A percentile compares a stretch with the other conserved stretches of the same genome.
Evolutionary conservation across 2,329 filamentous ascomycete species (phyloP).

Genomic region (Ascochyta fabae): DNA sequence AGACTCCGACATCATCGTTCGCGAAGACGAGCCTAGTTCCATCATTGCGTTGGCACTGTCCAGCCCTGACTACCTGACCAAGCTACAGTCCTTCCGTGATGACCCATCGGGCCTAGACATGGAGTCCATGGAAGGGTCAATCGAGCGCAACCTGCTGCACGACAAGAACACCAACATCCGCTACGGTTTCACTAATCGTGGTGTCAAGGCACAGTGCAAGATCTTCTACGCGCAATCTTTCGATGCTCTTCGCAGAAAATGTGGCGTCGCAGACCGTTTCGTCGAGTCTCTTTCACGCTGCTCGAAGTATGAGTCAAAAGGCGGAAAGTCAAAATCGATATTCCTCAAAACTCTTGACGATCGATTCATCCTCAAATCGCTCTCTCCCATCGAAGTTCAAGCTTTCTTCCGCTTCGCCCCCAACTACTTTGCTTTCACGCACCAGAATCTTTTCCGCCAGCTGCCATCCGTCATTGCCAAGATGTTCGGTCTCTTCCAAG

Average conservation of each 20-base stretch:
- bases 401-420: constrained; percentile 96
- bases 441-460: constrained; percentile 89
- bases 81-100: constrained; percentile 71
- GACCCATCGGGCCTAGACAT: constrained; percentile 29
- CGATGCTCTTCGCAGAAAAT: constrained; percentile 90
- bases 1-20: constrained; percentile 94
- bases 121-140: constrained; percentile 65
- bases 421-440: constrained; percentile 97
- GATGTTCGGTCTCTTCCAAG: constrained; percentile 98
- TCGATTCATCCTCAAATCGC: constrained; percentile 87
- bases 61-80: constrained; percentile 83
- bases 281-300: constrained; percentile 94
- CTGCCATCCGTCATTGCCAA: constrained; percentile 97
- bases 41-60: constrained; percentile 91
- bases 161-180: constrained; percentile 91
- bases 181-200: constrained; percentile 92
- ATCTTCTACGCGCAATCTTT: constrained; percentile 99
- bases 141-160: constrained; percentile 85
- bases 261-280: constrained; percentile 90
- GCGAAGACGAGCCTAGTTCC: constrained; percentile 96
- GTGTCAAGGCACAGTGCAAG: constrained; percentile 96
- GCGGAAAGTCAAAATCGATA: constrained; percentile 95
- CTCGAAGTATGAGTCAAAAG: constrained; percentile 97
- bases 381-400: constrained; percentile 89
- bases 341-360: constrained; percentile 97